Percentiles rank a stretch among this genome's conserved stretches.
These are phyloP conservation scores for Lepraria neglecta DNA, from an alignment of 495 filamentous ascomycete genomes.

Conservation along the genomic window DNA sequence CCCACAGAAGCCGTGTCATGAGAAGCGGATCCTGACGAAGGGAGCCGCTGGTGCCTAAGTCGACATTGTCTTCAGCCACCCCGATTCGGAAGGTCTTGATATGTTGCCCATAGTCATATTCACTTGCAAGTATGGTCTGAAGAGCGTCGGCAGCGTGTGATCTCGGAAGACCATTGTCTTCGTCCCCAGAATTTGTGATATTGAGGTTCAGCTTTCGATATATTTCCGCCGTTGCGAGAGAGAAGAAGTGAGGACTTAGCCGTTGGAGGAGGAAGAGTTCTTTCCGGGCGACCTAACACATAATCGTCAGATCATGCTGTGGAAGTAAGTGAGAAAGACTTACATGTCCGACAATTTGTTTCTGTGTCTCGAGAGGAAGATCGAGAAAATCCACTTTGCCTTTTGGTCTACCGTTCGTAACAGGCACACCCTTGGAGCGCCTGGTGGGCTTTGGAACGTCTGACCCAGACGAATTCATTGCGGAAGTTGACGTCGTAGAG, in stretches of 20 bases:
- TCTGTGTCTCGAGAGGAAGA: constrained; percentile 47
- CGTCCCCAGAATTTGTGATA: constrained; percentile 51
- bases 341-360: constrained; percentile 46
- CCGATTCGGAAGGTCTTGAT: constrained; percentile 34
- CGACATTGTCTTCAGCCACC: constrained; percentile 14
- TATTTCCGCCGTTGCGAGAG: constrained; percentile 49
- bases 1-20: constrained; percentile 27
- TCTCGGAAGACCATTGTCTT: constrained; percentile 45
- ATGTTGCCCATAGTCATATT: constrained; percentile 54
- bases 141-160: constrained; percentile 45
- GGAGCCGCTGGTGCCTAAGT: neutral
- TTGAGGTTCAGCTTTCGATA: constrained; percentile 43
- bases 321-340: constrained; percentile 17
- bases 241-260: constrained; percentile 49
- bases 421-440: neutral
- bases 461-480: constrained; percentile 6
- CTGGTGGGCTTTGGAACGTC: neutral
- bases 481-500: neutral
- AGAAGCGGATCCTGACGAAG: constrained; percentile 4
- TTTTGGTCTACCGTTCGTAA: neutral
- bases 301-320: neutral
- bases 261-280: constrained; percentile 51
- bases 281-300: constrained; percentile 22
- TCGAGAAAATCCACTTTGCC: constrained; percentile 30
- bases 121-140: constrained; percentile 53